Conservation (phyloP, 2,329 filamentous ascomycete genomes). For the Hypomyces rosellus region DNA sequence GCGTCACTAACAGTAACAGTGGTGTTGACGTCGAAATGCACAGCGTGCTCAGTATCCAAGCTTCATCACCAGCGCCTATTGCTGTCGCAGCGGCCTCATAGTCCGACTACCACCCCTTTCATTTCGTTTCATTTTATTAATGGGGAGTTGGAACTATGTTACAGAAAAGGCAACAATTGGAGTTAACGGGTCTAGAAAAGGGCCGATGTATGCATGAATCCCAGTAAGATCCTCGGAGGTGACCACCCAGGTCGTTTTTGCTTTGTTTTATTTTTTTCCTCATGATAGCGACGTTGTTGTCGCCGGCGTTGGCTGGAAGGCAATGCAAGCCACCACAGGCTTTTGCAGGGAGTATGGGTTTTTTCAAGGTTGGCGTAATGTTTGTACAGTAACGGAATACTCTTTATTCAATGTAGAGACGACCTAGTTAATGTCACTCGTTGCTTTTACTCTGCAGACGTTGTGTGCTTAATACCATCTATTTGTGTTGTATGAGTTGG, state of each 20-base stretch:
- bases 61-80: constrained; percentile 45
- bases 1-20: constrained; percentile 38
- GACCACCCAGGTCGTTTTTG: not conserved
- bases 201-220: not conserved
- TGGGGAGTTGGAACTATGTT: not conserved
- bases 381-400: constrained; percentile 9
- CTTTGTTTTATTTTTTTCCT: not conserved
- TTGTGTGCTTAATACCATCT: not conserved
- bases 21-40: constrained; percentile 47
- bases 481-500: not conserved
- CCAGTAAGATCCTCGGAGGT: not conserved
- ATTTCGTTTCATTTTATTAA: not conserved
- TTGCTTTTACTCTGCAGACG: not conserved
- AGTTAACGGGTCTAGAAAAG: not conserved
- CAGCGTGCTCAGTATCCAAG: constrained; percentile 44
- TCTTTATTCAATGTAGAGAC: constrained; percentile 6
- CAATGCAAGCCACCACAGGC: not conserved
- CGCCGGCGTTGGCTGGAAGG: constrained; percentile 23
- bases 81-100: constrained; percentile 41
- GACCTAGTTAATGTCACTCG: constrained; percentile 3
- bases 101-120: not conserved
- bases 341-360: constrained; percentile 12
- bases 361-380: constrained; percentile 12
- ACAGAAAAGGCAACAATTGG: not conserved
- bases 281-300: constrained; percentile 19